phyloP scores from a whole-genome alignment of 164 flowering plant genomes.

The Umbellularia californica region DNA sequence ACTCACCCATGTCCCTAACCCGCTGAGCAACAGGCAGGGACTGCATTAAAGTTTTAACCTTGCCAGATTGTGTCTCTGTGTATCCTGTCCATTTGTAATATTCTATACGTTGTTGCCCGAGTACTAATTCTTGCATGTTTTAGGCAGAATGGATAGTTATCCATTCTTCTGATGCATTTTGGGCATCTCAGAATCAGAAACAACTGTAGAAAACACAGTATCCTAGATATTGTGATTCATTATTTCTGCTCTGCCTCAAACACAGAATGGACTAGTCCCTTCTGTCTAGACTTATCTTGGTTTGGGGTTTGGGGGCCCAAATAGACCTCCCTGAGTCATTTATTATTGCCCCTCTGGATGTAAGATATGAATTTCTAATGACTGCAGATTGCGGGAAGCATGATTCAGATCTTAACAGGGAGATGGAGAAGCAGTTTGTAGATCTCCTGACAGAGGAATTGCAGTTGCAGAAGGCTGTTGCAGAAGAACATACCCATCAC shows the following conservation, averaged over 20 bases:
- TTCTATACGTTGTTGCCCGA: too few species aligned
- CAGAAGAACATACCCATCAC: constrained; percentile 53
- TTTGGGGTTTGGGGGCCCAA: neutral
- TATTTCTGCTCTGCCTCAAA: neutral
- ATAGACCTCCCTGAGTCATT: neutral
- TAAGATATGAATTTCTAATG: neutral
- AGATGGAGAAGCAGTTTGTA: constrained; percentile 85
- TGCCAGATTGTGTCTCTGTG: too few species aligned
- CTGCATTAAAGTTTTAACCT: too few species aligned
- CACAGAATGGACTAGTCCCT: neutral
- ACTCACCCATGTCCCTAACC: too few species aligned
- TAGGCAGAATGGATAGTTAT: too few species aligned
- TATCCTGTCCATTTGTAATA: too few species aligned
- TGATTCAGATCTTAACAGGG: constrained; percentile 81
- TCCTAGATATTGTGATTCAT: too few species aligned
- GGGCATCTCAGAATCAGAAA: too few species aligned
- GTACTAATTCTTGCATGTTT: too few species aligned
- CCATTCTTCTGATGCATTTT: too few species aligned
- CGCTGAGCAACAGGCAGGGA: too few species aligned
- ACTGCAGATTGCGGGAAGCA: constrained; percentile 67
- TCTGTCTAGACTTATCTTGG: neutral
- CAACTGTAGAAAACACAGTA: too few species aligned
- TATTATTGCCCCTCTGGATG: neutral
- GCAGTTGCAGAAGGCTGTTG: constrained; percentile 63
- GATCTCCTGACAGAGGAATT: constrained; percentile 82